Conservation (phyloP, 1,284 basidiomycete species). For the Pseudozyma hubeiensis region DNA sequence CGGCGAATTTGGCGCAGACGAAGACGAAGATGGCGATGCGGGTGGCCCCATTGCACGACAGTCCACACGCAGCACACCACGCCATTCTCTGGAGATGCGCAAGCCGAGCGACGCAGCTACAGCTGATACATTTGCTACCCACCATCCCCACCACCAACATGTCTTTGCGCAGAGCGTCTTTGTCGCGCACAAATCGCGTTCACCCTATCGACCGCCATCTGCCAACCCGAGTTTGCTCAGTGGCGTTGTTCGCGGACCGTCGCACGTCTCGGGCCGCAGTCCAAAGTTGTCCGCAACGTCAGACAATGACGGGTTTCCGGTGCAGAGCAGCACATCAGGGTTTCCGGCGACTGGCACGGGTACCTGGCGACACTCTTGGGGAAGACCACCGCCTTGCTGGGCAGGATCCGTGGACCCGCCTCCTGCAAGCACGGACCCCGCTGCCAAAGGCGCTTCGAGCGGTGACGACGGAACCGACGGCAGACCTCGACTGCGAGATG, state of each 20-base stretch:
- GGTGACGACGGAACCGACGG: not conserved
- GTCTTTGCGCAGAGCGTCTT: slow-evolving; percentile 52
- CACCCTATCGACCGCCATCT: slow-evolving; percentile 62
- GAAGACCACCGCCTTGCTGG: slow-evolving; percentile 63
- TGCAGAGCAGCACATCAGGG: slow-evolving; percentile 9
- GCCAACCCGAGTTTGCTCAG: slow-evolving; percentile 55
- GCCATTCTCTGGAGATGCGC: slow-evolving; percentile 40
- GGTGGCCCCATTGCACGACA: slow-evolving; percentile 10
- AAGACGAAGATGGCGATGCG: slow-evolving; percentile 11
- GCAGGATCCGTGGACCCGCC: slow-evolving; percentile 57
- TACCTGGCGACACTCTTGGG: slow-evolving; percentile 61
- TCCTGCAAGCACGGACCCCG: slow-evolving; percentile 7
- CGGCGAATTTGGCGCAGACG: slow-evolving; percentile 28
- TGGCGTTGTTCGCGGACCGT: slow-evolving; percentile 20
- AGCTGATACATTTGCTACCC: not conserved
- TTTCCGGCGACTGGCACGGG: slow-evolving; percentile 44
- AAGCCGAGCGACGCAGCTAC: slow-evolving; percentile 5
- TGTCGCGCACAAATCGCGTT: slow-evolving; percentile 59
- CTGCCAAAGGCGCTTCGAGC: not conserved
- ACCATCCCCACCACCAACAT: slow-evolving; percentile 20
- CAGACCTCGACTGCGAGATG: slow-evolving; percentile 53
- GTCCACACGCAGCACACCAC: slow-evolving; percentile 41
- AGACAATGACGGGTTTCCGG: not conserved
- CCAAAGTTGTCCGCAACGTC: not conserved
- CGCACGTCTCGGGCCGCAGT: not conserved